These are phyloP conservation scores for Scopulariopsis brevicaulis DNA, from an alignment of 2,329 filamentous ascomycete genomes.

Conservation along the genomic window DNA sequence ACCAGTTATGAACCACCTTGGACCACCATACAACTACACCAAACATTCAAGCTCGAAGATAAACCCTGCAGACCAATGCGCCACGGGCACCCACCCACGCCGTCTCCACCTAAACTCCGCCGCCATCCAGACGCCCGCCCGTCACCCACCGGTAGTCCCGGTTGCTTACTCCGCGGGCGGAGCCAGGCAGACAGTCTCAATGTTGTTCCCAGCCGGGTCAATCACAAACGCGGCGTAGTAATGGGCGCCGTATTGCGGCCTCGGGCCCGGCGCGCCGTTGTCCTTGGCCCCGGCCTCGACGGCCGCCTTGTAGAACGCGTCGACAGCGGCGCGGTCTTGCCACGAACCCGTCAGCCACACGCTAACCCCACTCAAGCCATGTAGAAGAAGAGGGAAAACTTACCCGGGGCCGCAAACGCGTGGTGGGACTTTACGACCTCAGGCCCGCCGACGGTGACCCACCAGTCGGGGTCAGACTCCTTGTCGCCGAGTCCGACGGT, in stretches of 20 bases:
- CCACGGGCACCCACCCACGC: too few species aligned
- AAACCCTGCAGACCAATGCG: too few species aligned
- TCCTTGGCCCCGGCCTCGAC: slow-evolving; percentile 30
- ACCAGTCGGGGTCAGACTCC: not conserved
- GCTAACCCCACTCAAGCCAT: not conserved
- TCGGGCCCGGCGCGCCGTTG: slow-evolving; percentile 34
- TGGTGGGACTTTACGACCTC: not conserved
- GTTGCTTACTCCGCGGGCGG: not conserved
- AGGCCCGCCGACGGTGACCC: not conserved
- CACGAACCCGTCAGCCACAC: not conserved
- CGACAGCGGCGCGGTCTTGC: slow-evolving; percentile 26
- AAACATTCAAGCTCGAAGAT: too few species aligned
- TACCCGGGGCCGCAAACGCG: not conserved
- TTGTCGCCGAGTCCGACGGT: slow-evolving; percentile 8
- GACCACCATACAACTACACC: too few species aligned
- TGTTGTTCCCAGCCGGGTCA: slow-evolving; percentile 40
- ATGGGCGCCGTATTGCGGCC: slow-evolving; percentile 27
- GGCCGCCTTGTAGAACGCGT: slow-evolving; percentile 28
- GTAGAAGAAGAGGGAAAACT: not conserved
- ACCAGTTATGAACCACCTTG: too few species aligned
- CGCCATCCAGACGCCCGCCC: too few species aligned
- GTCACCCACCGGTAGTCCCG: too few species aligned
- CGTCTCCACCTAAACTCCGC: too few species aligned
- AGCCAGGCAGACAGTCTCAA: slow-evolving; percentile 27
- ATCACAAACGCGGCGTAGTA: slow-evolving; percentile 40